Evolutionary conservation across 1,284 basidiomycete genomes (phyloP).

Genomic region (Ganoderma multipileum): DNA sequence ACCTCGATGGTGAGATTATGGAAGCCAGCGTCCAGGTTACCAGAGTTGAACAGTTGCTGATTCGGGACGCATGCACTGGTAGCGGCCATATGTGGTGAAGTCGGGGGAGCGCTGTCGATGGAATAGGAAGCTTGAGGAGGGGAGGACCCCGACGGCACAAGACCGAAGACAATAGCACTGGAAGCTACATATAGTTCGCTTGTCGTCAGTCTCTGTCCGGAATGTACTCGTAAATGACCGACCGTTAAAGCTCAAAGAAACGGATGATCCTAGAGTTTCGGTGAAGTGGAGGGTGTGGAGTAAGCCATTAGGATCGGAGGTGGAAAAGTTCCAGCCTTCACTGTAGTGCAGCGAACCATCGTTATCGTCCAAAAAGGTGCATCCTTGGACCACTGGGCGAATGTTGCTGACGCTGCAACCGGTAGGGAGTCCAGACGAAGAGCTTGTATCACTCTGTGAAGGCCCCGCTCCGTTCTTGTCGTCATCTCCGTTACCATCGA

Average conservation of each 20-base stretch:
- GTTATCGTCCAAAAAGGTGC: slow-evolving; percentile 30
- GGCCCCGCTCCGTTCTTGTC: no score
- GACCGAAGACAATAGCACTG: slow-evolving; percentile 42
- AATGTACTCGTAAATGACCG: background rate
- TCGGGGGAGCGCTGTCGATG: slow-evolving; percentile 42
- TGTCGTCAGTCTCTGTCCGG: background rate
- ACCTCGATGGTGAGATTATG: slow-evolving; percentile 50
- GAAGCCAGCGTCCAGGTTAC: slow-evolving; percentile 35
- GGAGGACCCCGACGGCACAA: slow-evolving; percentile 46
- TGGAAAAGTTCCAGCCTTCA: slow-evolving; percentile 44
- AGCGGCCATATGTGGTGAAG: slow-evolving; percentile 45
- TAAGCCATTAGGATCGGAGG: slow-evolving; percentile 23
- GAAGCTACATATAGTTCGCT: background rate
- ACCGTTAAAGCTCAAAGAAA: slow-evolving; percentile 47
- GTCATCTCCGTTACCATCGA: no score
- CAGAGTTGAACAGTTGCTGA: slow-evolving; percentile 51
- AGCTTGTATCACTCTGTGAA: background rate
- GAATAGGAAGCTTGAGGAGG: slow-evolving; percentile 42
- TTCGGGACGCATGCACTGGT: slow-evolving; percentile 42
- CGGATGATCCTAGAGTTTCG: slow-evolving; percentile 30
- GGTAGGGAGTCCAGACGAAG: background rate
- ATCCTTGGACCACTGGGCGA: background rate
- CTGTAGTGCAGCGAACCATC: slow-evolving; percentile 37
- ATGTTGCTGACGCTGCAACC: background rate
- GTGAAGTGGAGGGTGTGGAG: slow-evolving; percentile 28